phyloP scores from a whole-genome alignment of 2,329 filamentous ascomycete species.

The Blastomyces silverae region DNA sequence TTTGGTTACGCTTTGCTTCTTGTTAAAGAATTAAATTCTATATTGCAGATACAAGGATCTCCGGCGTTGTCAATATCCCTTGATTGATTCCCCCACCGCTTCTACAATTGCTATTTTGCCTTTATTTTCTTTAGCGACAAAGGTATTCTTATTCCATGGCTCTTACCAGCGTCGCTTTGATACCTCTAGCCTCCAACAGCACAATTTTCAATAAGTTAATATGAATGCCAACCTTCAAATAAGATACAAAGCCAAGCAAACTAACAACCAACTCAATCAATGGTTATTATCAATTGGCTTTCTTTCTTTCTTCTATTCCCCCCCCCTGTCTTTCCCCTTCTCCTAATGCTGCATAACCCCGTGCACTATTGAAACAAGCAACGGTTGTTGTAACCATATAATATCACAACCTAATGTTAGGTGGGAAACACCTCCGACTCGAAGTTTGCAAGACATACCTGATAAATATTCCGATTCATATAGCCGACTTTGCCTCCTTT shows the following conservation, averaged over 20 bases:
- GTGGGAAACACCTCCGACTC: not conserved
- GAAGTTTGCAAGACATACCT: not conserved
- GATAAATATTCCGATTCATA: constrained; percentile 3
- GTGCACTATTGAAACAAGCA: constrained; percentile 5
- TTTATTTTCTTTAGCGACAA: not conserved
- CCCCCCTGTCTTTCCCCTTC: not conserved
- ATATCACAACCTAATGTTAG: not conserved
- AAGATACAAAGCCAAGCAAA: not conserved
- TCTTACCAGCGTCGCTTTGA: not conserved
- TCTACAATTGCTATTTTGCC: not conserved
- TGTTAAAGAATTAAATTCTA: not conserved
- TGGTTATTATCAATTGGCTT: not conserved
- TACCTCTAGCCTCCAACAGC: not conserved
- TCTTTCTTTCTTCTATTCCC: not conserved
- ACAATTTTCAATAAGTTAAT: not conserved
- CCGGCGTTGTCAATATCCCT: not conserved
- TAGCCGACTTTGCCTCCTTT: not conserved
- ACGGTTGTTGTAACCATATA: not conserved
- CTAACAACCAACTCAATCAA: constrained; percentile 1
- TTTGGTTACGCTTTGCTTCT: not conserved
- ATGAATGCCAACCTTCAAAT: not conserved
- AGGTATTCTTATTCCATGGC: not conserved
- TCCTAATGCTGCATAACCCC: not conserved
- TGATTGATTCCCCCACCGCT: not conserved
- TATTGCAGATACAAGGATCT: constrained; percentile 1